Base-by-base conservation (phyloP, 2,329 filamentous ascomycete species). In the Paraphaeosphaeria sporulosa region DNA sequence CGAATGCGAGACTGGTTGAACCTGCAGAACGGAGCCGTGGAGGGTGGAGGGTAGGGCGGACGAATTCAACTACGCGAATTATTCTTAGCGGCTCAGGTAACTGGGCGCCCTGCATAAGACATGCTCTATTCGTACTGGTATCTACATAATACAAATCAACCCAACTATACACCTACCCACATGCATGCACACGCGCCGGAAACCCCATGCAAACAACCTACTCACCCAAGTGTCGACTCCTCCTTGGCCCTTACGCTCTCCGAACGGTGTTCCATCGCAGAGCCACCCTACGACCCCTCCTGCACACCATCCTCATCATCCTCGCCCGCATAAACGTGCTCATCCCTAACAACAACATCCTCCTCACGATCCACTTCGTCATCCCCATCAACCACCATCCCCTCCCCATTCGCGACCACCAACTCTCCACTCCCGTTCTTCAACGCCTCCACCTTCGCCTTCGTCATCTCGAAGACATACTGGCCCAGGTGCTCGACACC, bases 391-490 rank as follows among this genome's bases (percentile, higher is more conserved):
- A 62, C 69, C 12, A 78, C 71, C 58, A 80, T 80, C 34, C 59
- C 67, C 57, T 79, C 75, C 27, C 75, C 71, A 15, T 78, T 79
- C 4, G 69, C 49, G 52, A 23, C 8, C 30, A 67, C 69, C 62
- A 79, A 48, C 13, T 64, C 59, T 0, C 72, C 78, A 1, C 74
- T 74, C 6, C 74, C 76, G 49, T 76, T 79, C 64, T 83, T 87
- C 70, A 89, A 71, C 47, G 83, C 83, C 71, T 87, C 84, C 1
- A 89, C 77, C 77, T 89, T 90, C 8, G 88, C 87, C 71, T 90
- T 87, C 3, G 93, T 96, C 93, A 99, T 99, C 78, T 99, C 92
- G 75, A 88, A 97, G 23, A 99, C 94, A 77, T 97, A 99, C 79
- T 97, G 91, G 0, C 95, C 95, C 38, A 99, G 79, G 80, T 99